Evolutionary conservation across 768 basidiomycete genomes (phyloP).

Genomic region (Calocybe gangraenosa): DNA sequence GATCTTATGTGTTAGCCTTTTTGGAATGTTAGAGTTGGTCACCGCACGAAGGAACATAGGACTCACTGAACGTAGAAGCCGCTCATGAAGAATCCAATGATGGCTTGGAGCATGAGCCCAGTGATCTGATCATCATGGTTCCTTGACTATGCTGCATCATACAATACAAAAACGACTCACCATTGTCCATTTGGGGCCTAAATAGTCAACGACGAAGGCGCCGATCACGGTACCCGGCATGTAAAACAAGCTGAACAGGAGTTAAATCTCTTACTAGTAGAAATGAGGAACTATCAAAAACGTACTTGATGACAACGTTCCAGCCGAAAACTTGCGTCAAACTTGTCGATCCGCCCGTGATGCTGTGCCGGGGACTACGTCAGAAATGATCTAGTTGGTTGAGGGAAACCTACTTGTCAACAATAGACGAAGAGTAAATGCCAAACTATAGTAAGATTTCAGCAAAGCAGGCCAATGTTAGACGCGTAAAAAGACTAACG

Average conservation of each 20-base stretch:
- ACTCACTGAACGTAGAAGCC: constrained; percentile 61
- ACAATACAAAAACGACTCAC: constrained; percentile 33
- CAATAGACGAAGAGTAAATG: constrained; percentile 75
- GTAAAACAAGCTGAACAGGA: constrained; percentile 30
- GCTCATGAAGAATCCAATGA: constrained; percentile 88
- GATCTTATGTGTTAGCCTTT: constrained; percentile 56
- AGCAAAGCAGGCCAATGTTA: neutral
- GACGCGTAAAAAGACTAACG: constrained; percentile 32
- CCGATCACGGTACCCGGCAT: constrained; percentile 58
- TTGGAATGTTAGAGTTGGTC: constrained; percentile 1
- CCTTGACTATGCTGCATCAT: neutral
- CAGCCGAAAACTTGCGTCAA: constrained; percentile 73
- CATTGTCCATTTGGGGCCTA: constrained; percentile 78
- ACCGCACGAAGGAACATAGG: neutral
- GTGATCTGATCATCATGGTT: constrained; percentile 40
- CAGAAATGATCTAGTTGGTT: neutral
- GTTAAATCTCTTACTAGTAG: neutral
- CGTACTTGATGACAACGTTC: constrained; percentile 81
- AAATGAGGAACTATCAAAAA: neutral
- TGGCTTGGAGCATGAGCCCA: constrained; percentile 63
- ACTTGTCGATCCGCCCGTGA: constrained; percentile 50
- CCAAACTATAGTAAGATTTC: constrained; percentile 50
- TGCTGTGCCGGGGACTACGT: constrained; percentile 28
- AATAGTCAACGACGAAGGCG: constrained; percentile 69
- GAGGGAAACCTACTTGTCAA: constrained; percentile 45